Evolutionary conservation across 371 early-diverging fungal species (phyloP).

Genomic region (Mucor saturninus): DNA sequence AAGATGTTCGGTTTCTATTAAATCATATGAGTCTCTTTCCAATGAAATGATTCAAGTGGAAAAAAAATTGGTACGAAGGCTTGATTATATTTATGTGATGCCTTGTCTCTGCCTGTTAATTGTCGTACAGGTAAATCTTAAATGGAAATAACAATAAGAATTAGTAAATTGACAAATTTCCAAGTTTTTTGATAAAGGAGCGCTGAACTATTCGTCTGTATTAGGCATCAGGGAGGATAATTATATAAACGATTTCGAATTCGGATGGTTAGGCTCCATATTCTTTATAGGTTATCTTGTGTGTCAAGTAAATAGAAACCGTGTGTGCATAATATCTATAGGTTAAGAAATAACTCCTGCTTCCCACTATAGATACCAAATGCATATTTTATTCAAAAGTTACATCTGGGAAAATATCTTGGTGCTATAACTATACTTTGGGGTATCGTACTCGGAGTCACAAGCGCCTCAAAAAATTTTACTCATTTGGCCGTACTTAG

Average conservation of each 20-base stretch:
- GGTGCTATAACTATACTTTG: conserved; percentile 20
- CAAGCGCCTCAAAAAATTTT: conserved; percentile 16
- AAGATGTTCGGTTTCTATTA: not conserved
- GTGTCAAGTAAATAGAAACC: conserved; percentile 7
- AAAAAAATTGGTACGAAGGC: conserved; percentile 5
- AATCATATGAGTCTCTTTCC: not conserved
- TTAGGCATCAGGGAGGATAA: conserved; percentile 39
- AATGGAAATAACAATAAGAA: too few relatives aligned
- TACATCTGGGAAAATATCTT: conserved; percentile 22
- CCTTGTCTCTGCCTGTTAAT: conserved; percentile 38
- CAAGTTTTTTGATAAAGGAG: conserved; percentile 49
- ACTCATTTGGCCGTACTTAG: conserved; percentile 25
- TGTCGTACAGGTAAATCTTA: conserved; percentile 35
- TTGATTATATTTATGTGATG: conserved; percentile 26
- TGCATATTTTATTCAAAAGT: conserved; percentile 25
- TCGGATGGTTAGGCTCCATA: conserved; percentile 39
- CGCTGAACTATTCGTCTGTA: conserved; percentile 42
- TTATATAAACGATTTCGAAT: conserved; percentile 32
- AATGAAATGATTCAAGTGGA: conserved; percentile 16
- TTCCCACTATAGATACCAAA: conserved; percentile 5
- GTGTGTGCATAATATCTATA: not conserved
- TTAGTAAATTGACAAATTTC: too few relatives aligned
- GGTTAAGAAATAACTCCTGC: not conserved
- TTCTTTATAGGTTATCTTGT: conserved; percentile 24
- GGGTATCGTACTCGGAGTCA: conserved; percentile 24